phyloP scores from a whole-genome alignment of 2,329 filamentous ascomycete genomes.

The Phialemonium atrogriseum region DNA sequence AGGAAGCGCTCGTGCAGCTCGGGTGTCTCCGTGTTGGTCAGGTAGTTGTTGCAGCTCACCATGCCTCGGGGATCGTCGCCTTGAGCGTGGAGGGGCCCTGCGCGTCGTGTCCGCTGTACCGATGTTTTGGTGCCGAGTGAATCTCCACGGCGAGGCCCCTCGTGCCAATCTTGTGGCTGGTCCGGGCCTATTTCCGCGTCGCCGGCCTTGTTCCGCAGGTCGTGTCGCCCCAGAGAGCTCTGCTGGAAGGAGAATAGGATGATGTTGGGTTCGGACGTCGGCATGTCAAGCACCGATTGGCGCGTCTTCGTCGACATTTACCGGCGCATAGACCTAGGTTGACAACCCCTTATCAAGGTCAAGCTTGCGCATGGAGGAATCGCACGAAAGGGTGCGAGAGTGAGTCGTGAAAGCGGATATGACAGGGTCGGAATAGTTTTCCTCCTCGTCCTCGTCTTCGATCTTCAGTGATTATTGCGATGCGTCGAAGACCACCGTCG shows the following conservation, averaged over 20 bases:
- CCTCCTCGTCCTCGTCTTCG: conserved; percentile 58
- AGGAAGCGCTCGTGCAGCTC: too few relatives aligned
- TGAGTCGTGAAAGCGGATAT: conserved; percentile 89
- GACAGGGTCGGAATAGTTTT: conserved; percentile 59
- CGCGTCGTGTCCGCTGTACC: too few relatives aligned
- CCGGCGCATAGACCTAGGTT: conserved; percentile 71
- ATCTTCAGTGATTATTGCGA: conserved; percentile 53
- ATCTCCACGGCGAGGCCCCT: too few relatives aligned
- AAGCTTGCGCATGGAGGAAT: conserved; percentile 81
- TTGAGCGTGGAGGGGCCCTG: too few relatives aligned
- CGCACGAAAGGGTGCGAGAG: conserved; percentile 83
- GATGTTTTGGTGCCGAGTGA: too few relatives aligned
- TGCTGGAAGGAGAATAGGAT: conserved; percentile 84
- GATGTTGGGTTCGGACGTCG: conserved; percentile 58
- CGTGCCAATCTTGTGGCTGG: conserved; percentile 95
- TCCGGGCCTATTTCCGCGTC: conserved; percentile 62
- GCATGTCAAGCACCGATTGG: conserved; percentile 84
- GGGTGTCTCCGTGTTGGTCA: too few relatives aligned
- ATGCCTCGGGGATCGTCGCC: too few relatives aligned
- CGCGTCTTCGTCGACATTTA: conserved; percentile 59
- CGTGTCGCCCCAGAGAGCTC: conserved; percentile 73
- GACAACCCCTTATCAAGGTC: conserved; percentile 76
- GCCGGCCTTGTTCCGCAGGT: conserved; percentile 53
- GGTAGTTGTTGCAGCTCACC: too few relatives aligned
- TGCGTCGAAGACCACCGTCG: conserved; percentile 83